Evolutionary conservation across 768 basidiomycete genomes (phyloP), one percentile per base, ranked within the genome.

Genomic region (Suillus occidentalis): DNA sequence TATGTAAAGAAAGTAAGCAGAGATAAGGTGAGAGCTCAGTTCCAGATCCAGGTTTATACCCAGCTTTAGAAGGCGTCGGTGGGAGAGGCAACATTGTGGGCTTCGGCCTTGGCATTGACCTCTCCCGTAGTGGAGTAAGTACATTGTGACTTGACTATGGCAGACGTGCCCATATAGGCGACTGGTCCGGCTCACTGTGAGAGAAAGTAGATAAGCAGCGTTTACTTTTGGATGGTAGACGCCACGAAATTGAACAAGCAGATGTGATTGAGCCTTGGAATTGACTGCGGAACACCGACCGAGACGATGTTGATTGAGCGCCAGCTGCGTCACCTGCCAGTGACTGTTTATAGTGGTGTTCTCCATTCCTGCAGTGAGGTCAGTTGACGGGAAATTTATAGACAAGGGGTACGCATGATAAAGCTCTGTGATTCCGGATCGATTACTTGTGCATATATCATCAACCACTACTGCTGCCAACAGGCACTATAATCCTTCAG

Each of bases 1-100:
- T 59, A 59, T 42, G 7, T 12, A 20, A 40, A 20, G 6, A 16
- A 18, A 59, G 5, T 10, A 25, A 42, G 28, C 1, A 59, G 40
- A 59, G 58, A 59, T 59, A 59, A 59, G 58, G 58, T 59, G 58
- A 31, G 28, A 59, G 85, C 69, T 85, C 83, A 37, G 84, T 77
- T 22, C 81, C 75, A 71, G 85, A 87, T 66, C 85, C 83, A 57
- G 81, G 78, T 68, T 79, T 81, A 70, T 86, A 85, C 85, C 85
- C 20, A 87, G 79, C 49, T 83, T 80, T 45, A 78, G 76, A 56
- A 83, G 74, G 34, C 82, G 76, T 65, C 76, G 72, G 73, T 87
- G 81, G 3, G 78, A 76, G 70, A 2, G 28, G 47, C 10, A 22
- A 68, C 65, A 56, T 22, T 20, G n/a, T 66, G 71, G 0, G 31